A percentile compares a stretch with the other conserved stretches of the same genome.
Conservation (phyloP, 2,329 filamentous ascomycete species). For the Xylariaceae sp. region DNA sequence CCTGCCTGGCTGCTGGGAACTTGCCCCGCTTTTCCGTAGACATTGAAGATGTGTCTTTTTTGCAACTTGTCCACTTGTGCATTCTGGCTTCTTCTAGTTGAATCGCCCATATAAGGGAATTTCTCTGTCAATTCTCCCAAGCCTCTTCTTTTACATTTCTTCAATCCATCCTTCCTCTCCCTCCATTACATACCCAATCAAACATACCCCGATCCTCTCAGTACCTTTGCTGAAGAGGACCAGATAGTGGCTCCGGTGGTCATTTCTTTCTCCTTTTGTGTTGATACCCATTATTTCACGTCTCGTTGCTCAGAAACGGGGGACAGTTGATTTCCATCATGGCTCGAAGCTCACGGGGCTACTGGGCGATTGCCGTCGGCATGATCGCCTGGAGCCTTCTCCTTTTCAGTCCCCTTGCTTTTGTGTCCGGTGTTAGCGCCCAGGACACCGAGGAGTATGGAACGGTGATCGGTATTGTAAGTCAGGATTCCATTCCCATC, state of each 20-base stretch:
- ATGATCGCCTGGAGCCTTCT: slow-evolving; percentile 87
- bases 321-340: slow-evolving; percentile 37
- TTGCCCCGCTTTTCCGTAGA: slow-evolving; percentile 21
- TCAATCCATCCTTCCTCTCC: slow-evolving; percentile 12
- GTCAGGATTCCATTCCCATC: slow-evolving; percentile 25
- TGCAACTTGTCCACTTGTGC: slow-evolving; percentile 30
- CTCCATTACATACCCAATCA: no score
- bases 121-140: slow-evolving; percentile 13
- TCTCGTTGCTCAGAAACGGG: no score
- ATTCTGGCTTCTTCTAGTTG: slow-evolving; percentile 19
- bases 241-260: slow-evolving; percentile 20
- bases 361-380: slow-evolving; percentile 76
- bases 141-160: slow-evolving; percentile 11
- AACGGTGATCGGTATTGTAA: slow-evolving; percentile 86
- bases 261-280: slow-evolving; percentile 10
- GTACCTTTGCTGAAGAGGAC: no score
- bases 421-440: slow-evolving; percentile 71
- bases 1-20: neutral
- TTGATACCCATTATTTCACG: slow-evolving; percentile 9
- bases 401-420: slow-evolving; percentile 79
- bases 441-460: slow-evolving; percentile 68
- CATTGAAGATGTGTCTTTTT: slow-evolving; percentile 31
- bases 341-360: slow-evolving; percentile 57
- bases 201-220: no score
- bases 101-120: slow-evolving; percentile 28